phyloP scores from a whole-genome alignment of 1,284 basidiomycete species.

The Wolfiporia cocos region DNA sequence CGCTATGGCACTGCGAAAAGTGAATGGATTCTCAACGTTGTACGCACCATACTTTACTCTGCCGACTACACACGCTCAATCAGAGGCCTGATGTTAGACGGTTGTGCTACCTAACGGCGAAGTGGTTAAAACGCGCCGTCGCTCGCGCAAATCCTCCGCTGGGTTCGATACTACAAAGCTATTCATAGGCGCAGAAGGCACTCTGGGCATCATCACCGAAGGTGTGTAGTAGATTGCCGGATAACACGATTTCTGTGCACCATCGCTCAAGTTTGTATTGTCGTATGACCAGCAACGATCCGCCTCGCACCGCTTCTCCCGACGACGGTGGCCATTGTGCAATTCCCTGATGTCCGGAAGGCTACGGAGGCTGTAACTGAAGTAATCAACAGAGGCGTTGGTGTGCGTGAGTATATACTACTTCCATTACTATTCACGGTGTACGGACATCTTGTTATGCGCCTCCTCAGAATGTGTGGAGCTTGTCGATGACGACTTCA shows the following conservation, averaged over 20 bases:
- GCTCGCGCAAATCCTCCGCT: constrained; percentile 85
- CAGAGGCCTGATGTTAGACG: constrained; percentile 41
- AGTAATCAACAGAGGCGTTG: constrained; percentile 69
- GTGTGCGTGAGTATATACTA: constrained; percentile 46
- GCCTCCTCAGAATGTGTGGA: constrained; percentile 72
- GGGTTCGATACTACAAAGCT: constrained; percentile 90
- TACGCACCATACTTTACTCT: constrained; percentile 24
- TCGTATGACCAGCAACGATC: constrained; percentile 55
- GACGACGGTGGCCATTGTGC: constrained; percentile 64
- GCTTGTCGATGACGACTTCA: constrained; percentile 67
- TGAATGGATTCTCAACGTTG: constrained; percentile 74
- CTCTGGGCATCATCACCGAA: constrained; percentile 90
- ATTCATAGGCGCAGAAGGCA: constrained; percentile 94
- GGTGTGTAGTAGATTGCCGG: constrained; percentile 36
- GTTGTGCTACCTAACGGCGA: constrained; percentile 88
- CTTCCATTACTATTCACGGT: background rate
- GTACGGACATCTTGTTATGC: background rate
- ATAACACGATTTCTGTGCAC: too few relatives aligned
- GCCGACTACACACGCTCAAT: background rate
- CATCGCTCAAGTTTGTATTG: background rate
- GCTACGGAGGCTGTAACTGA: constrained; percentile 74
- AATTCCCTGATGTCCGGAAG: constrained; percentile 58
- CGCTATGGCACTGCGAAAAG: constrained; percentile 75
- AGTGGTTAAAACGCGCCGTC: constrained; percentile 87
- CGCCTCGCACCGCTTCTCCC: constrained; percentile 78